Conservation (phyloP, 2,329 filamentous ascomycete genomes). For the Tympanopsis confertula region DNA sequence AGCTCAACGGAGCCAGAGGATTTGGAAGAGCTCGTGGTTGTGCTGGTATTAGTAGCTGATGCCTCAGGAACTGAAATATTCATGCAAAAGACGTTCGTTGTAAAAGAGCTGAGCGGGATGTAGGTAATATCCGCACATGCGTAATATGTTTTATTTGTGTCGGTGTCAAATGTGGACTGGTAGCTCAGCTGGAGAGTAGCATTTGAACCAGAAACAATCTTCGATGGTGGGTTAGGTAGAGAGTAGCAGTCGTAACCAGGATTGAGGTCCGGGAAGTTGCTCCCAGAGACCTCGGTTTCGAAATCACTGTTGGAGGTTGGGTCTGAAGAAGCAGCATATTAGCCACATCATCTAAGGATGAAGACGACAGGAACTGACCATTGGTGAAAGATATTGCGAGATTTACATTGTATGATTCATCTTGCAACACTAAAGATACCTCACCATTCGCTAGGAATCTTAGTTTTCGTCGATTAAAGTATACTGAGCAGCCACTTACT, state of each 20-base stretch:
- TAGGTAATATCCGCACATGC: conserved; percentile 36
- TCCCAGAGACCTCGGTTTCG: conserved; percentile 20
- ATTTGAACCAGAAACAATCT: conserved; percentile 24
- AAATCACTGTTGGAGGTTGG: conserved; percentile 26
- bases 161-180: conserved; percentile 24
- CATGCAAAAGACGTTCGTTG: no score
- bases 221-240: conserved; percentile 19
- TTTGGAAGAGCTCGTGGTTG: no score
- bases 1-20: no score
- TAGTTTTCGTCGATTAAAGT: background rate
- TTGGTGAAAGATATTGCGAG: conserved; percentile 39
- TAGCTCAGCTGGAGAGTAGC: conserved; percentile 38
- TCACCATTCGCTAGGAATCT: conserved; percentile 33
- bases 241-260: conserved; percentile 32
- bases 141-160: conserved; percentile 29
- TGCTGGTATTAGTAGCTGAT: no score
- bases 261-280: conserved; percentile 23
- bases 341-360: background rate
- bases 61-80: no score
- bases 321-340: conserved; percentile 13
- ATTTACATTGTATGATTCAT: conserved; percentile 41
- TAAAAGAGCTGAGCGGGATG: no score
- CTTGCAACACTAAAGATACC: conserved; percentile 41
- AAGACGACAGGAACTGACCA: conserved; percentile 19
- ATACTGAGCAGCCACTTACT: conserved; percentile 27